Percentiles rank a stretch among this genome's conserved stretches.
Conservation (phyloP, 306 rosid species). For the Calophaca sinica region DNA sequence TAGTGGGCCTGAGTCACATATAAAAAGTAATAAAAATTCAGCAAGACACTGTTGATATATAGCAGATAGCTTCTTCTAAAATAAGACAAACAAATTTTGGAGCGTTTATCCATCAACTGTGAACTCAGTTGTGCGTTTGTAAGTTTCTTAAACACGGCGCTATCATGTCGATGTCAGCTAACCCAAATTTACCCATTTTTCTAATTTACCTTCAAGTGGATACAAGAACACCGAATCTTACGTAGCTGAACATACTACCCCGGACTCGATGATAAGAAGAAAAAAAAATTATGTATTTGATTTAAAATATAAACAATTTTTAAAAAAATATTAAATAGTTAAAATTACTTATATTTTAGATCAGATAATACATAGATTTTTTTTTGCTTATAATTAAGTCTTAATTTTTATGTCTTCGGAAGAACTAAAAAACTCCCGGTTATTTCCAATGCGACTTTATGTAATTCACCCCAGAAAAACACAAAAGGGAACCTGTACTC, state of each 20-base stretch:
- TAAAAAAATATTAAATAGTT: no score
- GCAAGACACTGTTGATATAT: neutral
- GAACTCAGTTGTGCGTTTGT: neutral
- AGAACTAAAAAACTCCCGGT: neutral
- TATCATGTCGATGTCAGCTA: neutral
- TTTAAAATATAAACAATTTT: no score
- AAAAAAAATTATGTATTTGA: no score
- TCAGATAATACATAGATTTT: no score
- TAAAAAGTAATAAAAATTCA: neutral
- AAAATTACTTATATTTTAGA: no score
- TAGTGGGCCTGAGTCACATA: neutral
- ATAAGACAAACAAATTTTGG: neutral
- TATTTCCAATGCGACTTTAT: neutral
- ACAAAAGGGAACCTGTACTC: neutral
- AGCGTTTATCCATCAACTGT: neutral
- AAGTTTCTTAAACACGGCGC: neutral
- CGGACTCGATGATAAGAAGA: no score
- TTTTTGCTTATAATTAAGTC: no score
- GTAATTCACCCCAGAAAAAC: neutral
- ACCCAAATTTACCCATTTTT: neutral
- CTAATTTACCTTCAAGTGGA: neutral
- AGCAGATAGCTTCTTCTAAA: neutral
- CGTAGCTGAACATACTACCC: neutral
- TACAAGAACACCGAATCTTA: conserved; percentile 3
- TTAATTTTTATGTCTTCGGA: neutral